These are phyloP conservation scores for Parastagonospora nodorum DNA, from an alignment of 2,329 filamentous ascomycete species.

Conservation along the genomic window DNA sequence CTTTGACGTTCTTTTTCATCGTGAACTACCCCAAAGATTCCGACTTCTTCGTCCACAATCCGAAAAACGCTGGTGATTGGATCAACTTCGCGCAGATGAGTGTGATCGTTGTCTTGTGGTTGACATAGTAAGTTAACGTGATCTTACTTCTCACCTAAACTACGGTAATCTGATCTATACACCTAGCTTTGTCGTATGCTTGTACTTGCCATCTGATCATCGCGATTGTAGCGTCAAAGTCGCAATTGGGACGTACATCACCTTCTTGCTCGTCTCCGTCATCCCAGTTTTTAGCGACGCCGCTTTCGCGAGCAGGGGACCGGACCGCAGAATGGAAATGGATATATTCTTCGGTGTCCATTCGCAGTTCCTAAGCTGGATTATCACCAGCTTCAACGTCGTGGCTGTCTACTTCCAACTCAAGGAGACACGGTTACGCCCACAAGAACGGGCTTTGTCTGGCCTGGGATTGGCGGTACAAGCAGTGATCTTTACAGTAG, in stretches of 20 bases:
- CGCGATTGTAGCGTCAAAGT: not conserved
- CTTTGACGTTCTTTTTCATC: constrained; percentile 4
- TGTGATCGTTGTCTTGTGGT: constrained; percentile 1
- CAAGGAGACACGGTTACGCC: not conserved
- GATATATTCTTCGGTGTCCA: constrained; percentile 2
- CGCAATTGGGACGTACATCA: not conserved
- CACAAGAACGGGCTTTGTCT: not conserved
- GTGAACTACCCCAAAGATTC: not conserved
- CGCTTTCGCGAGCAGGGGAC: not conserved
- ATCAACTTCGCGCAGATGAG: constrained; percentile 1
- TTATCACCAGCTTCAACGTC: not conserved
- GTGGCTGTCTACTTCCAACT: not conserved
- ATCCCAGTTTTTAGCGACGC: not conserved
- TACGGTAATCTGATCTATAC: not conserved
- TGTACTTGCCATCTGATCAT: not conserved
- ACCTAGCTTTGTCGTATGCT: constrained; percentile 1
- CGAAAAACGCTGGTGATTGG: constrained; percentile 1
- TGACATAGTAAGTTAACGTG: not conserved
- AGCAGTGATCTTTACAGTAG: not conserved
- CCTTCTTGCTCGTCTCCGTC: constrained; percentile 1
- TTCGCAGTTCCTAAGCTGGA: constrained; percentile 2
- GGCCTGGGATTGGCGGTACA: not conserved
- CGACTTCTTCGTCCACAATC: constrained; percentile 3
- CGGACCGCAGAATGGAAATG: not conserved
- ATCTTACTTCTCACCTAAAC: not conserved